Percentiles rank a stretch among this genome's conserved stretches.
These are phyloP conservation scores for Leccinum incarnatum DNA, from an alignment of 768 basidiomycete genomes.

Conservation along the genomic window DNA sequence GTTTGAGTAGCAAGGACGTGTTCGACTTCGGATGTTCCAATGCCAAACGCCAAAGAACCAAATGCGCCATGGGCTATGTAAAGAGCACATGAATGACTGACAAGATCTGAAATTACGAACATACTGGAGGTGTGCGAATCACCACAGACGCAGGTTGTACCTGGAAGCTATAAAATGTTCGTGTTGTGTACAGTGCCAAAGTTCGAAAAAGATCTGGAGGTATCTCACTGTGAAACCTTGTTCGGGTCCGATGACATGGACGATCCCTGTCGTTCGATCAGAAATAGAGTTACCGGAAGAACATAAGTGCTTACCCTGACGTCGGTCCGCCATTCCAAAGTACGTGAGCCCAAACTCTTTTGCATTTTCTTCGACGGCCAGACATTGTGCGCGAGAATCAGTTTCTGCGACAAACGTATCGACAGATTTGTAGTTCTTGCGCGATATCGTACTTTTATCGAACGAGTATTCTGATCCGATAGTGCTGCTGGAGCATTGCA, in stretches of 20 bases:
- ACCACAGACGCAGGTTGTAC: slow-evolving; percentile 84
- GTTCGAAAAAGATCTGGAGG: neutral
- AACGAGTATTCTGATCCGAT: neutral
- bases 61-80: slow-evolving; percentile 82
- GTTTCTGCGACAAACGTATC: slow-evolving; percentile 76
- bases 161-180: slow-evolving; percentile 50
- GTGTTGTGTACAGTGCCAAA: neutral
- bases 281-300: no score
- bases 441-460: slow-evolving; percentile 56
- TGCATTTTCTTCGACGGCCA: slow-evolving; percentile 83
- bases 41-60: slow-evolving; percentile 89
- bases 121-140: slow-evolving; percentile 91
- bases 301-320: slow-evolving; percentile 58
- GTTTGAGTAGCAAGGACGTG: slow-evolving; percentile 94
- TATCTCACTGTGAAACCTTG: slow-evolving; percentile 80
- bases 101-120: slow-evolving; percentile 25
- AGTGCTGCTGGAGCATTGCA: neutral
- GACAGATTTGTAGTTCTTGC: slow-evolving; percentile 72
- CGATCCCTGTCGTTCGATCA: no score
- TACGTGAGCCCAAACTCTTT: slow-evolving; percentile 91
- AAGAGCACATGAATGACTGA: slow-evolving; percentile 1
- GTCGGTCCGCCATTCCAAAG: slow-evolving; percentile 85
- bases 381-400: slow-evolving; percentile 81
- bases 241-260: slow-evolving; percentile 64
- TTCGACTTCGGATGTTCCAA: slow-evolving; percentile 92